Conservation (phyloP, 306 rosid genomes). For the Corylus heterophylla region DNA sequence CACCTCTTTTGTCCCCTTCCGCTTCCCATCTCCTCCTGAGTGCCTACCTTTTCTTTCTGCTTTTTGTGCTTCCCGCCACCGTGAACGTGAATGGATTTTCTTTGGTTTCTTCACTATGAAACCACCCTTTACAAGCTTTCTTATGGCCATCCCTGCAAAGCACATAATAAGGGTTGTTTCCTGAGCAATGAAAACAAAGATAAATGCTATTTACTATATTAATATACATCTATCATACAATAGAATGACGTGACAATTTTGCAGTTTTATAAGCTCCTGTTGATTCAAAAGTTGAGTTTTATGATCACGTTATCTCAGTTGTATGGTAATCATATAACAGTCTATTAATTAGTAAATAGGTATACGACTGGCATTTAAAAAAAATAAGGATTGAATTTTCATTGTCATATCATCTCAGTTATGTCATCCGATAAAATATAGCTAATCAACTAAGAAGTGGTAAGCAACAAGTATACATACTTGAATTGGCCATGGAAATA, state of each 20-base stretch:
- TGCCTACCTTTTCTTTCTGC: slow-evolving; percentile 22
- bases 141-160: slow-evolving; percentile 29
- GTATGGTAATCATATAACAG: too few relatives aligned
- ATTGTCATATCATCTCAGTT: too few relatives aligned
- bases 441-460: not conserved
- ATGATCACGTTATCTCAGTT: too few relatives aligned
- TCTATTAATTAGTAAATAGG: too few relatives aligned
- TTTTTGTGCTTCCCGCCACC: not conserved
- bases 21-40: slow-evolving; percentile 33
- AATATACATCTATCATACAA: too few relatives aligned
- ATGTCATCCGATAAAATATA: too few relatives aligned
- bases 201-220: too few relatives aligned
- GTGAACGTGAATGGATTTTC: slow-evolving; percentile 10
- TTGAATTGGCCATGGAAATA: slow-evolving; percentile 27
- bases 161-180: not conserved
- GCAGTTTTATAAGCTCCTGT: too few relatives aligned
- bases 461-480: not conserved
- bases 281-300: too few relatives aligned
- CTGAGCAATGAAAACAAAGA: not conserved
- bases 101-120: slow-evolving; percentile 7
- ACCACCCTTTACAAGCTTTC: slow-evolving; percentile 27
- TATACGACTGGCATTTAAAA: too few relatives aligned
- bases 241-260: too few relatives aligned
- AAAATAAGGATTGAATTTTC: too few relatives aligned
- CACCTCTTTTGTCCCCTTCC: slow-evolving; percentile 32